These are phyloP conservation scores for Linaria vulgaris DNA, from an alignment of 257 asterid species.

Conservation along the genomic window DNA sequence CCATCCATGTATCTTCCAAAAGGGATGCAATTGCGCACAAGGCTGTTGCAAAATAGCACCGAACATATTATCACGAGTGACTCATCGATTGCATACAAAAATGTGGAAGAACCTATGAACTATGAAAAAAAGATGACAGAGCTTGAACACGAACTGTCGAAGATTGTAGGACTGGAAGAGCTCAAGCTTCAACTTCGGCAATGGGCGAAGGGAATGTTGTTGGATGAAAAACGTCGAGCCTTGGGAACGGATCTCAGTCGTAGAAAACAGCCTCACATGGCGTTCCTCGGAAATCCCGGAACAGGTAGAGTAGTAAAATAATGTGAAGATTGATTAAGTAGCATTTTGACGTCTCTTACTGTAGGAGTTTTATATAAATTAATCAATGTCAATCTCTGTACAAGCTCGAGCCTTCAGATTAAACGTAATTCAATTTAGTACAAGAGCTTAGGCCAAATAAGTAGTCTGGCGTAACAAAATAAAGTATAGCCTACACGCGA, in stretches of 20 bases:
- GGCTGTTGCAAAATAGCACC: too few species aligned
- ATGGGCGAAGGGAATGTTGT: conserved; percentile 90
- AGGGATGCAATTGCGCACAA: conserved; percentile 32
- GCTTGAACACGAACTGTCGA: conserved; percentile 60
- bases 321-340: too few species aligned
- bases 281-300: conserved; percentile 91
- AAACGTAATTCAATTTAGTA: too few species aligned
- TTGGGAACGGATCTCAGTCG: conserved; percentile 79
- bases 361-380: too few species aligned
- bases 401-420: too few species aligned
- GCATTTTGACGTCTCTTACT: too few species aligned
- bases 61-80: too few species aligned
- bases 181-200: conserved; percentile 69
- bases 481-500: too few species aligned
- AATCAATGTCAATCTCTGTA: too few species aligned
- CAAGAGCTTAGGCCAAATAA: too few species aligned
- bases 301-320: conserved; percentile 47
- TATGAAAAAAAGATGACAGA: conserved; percentile 60
- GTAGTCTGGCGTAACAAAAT: too few species aligned
- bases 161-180: conserved; percentile 63
- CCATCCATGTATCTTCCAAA: conserved; percentile 62
- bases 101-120: conserved; percentile 48
- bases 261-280: conserved; percentile 91
- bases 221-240: conserved; percentile 83
- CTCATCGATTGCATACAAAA: conserved; percentile 19